Base-by-base conservation (phyloP, 495 filamentous ascomycete species). In the Penicillium lividum region DNA sequence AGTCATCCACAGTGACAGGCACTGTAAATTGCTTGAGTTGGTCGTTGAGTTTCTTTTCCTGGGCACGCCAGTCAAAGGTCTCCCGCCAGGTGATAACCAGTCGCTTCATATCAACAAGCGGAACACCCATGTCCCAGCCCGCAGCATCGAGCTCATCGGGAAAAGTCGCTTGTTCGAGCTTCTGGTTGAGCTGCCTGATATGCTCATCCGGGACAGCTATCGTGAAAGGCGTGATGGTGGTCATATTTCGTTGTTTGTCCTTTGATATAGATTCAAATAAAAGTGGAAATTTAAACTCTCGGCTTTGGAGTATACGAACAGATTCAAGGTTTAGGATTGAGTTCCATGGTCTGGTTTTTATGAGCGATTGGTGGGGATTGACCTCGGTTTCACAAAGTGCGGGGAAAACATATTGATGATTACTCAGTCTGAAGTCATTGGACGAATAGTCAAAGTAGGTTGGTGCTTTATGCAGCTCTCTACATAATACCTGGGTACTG, bases 71-170 rank as follows among this genome's bases (percentile, higher is more conserved):
- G 62, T 82, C 70, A 61, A 77, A 85, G 0, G 71, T 56, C 49
- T 77, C 67, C 7, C 59, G 66, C 81, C 80, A 85, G 22, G 77
- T 66, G 16, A 66, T 66, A 3, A 66, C 65, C 36, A 83, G 61
- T 8, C 77, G 66, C 58, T 80, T 79, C 57, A 83, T 72, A 29
- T 81, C 78, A 1, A 60, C 59, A 4, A 81, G 62, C 1, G 81
- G 81, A 5, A 75, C 73, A 5, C 81, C 81, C 59, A 77, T 74
- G 30, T 76, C 69, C 82, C 81, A 82, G 33, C 60, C 69, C 4
- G 72, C 71, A 44, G 62, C 59, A 34, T 78, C 70, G 13, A 82
- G 61, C 59, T 82, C 78, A 65, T 78, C 72, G 0, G 80, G 80
- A 51, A 81, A 81, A 13, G 64, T 66, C 11, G 74, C 63, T 11